Evolutionary conservation across 345 rosid genomes (phyloP), one percentile per base, ranked within the genome.

Genomic region (Theobroma cacao): DNA sequence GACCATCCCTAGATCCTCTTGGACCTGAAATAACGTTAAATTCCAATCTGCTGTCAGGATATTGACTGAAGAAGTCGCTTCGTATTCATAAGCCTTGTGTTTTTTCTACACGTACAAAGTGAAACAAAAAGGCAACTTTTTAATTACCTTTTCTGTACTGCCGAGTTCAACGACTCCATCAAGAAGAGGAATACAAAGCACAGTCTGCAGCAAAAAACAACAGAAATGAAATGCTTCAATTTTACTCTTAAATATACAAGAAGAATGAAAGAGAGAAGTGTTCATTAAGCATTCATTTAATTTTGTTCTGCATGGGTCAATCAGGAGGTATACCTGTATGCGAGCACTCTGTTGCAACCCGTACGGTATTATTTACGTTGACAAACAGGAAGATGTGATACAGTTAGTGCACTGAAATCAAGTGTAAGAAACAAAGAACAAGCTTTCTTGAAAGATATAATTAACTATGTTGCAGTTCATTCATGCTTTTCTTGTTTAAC

Each of bases 141-240:
- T 8, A 30, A 61, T 59, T 81, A 93, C 98, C 98, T 86, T 93
- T 11, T 87, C 91, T 2, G 92, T 90, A 3, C 95, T 81, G 43
- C 98, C 99, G 28, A 97, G 72, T 77, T 97, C 99, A 74, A 97
- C 89, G 3, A 94, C 96, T 2, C 99, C 98, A 78, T 93, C 94
- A 13, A 91, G 89, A 59, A 97, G 83, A 40, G 99, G 98, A 80
- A 94, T 90, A 85, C 99, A 94, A 15, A 97, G 90, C 48, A 93
- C 94, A 1, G 99, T 97, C 98, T 97, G 91, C 75, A 79, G 68
- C 38, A 12, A 74, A 17, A 24, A 55, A 17, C n/a, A 56, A 40
- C 48, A 71, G 24, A 66, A 72, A 41, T 30, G 2, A 67, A 70
- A 69, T 30, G 31, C 7, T 22, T 80, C 48, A 78, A 80, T 80